phyloP scores from a whole-genome alignment of 208 protist genomes.

The Trichomonas gallinae region DNA sequence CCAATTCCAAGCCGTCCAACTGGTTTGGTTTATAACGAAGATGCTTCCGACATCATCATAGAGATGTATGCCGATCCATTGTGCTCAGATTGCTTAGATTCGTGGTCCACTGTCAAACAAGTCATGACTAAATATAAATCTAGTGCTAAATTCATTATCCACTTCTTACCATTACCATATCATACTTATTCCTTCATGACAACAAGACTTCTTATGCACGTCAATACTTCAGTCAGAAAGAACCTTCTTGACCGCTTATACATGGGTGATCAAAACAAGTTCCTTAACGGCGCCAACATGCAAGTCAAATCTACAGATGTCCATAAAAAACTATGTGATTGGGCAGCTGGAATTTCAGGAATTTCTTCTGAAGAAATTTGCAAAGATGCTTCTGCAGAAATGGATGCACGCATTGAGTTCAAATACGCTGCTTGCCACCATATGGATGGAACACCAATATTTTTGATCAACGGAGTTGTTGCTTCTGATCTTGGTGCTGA shows the following conservation, averaged over 20 bases:
- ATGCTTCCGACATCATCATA: neutral
- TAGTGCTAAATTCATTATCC: neutral
- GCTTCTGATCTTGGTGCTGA: neutral
- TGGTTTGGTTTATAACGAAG: neutral
- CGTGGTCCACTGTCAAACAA: neutral
- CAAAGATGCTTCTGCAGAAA: neutral
- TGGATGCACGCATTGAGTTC: neutral
- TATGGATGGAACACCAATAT: neutral
- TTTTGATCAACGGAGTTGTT: neutral
- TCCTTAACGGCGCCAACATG: neutral
- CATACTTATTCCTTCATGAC: neutral
- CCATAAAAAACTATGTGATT: neutral
- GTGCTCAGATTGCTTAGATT: neutral
- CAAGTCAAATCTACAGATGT: neutral
- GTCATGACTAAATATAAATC: neutral
- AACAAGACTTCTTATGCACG: neutral
- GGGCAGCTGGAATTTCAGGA: neutral
- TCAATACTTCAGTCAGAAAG: no score
- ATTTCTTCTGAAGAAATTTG: neutral
- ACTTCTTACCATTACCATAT: neutral
- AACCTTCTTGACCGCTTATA: neutral
- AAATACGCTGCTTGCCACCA: neutral
- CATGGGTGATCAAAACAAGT: neutral
- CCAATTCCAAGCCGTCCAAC: neutral
- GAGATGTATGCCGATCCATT: neutral